Conservation (phyloP, 148 eudicot genomes). For the Rhododendron williamsianum region DNA sequence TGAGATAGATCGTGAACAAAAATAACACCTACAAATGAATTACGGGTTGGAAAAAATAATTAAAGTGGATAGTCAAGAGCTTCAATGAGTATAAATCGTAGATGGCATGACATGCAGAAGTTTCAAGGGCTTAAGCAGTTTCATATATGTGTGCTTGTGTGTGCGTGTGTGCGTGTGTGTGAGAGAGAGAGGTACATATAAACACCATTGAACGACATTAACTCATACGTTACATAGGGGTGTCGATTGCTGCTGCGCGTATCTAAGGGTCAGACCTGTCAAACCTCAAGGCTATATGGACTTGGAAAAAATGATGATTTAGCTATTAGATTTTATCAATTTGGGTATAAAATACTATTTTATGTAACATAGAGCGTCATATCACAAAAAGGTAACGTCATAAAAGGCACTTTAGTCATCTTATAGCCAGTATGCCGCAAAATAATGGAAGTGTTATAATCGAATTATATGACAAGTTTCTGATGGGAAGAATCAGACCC, state of each 20-base stretch:
- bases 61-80: neutral
- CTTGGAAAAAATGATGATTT: neutral
- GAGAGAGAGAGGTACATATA: neutral
- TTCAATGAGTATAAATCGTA: neutral
- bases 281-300: neutral
- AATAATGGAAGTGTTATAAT: neutral
- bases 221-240: neutral
- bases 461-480: neutral
- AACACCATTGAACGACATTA: neutral
- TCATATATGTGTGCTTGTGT: neutral
- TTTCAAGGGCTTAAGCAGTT: neutral
- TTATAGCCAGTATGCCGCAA: neutral
- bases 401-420: neutral
- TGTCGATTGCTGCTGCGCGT: neutral
- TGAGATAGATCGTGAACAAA: slow-evolving; percentile 93
- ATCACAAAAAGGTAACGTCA: neutral
- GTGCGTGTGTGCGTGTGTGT: neutral
- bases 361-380: neutral
- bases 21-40: slow-evolving; percentile 57
- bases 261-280: neutral
- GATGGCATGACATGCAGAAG: neutral
- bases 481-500: neutral
- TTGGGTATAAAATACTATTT: neutral
- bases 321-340: neutral
- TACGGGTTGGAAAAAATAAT: slow-evolving; percentile 4